Percentiles rank a stretch among this genome's conserved stretches.
These are phyloP conservation scores for Apostasia shenzhenica DNA, from an alignment of 106 monocot species.

Conservation along the genomic window DNA sequence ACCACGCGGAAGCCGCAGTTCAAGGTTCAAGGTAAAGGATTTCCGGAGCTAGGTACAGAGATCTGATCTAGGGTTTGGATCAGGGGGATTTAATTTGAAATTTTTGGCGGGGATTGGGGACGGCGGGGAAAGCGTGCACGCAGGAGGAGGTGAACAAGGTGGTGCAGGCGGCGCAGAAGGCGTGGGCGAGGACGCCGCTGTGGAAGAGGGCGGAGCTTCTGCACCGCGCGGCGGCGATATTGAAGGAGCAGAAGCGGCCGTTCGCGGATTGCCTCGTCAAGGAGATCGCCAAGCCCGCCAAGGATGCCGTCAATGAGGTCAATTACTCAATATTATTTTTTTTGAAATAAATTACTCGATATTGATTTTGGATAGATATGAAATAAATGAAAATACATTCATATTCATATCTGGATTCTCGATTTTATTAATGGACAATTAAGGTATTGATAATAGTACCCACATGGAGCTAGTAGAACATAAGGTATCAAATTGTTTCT, in stretches of 20 bases:
- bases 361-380: no score
- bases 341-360: no score
- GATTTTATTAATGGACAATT: no score
- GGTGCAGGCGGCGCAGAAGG: slow-evolving; percentile 85
- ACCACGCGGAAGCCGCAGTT: slow-evolving; percentile 71
- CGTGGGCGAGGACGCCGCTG: slow-evolving; percentile 89
- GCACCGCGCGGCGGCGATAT: slow-evolving; percentile 77
- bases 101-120: background rate
- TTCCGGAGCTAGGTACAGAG: background rate
- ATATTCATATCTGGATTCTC: no score
- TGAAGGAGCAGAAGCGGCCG: slow-evolving; percentile 82
- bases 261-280: slow-evolving; percentile 95
- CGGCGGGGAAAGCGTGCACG: slow-evolving; percentile 56
- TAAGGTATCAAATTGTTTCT: no score
- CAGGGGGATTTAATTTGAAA: background rate
- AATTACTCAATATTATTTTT: no score
- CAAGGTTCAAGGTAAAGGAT: slow-evolving; percentile 68
- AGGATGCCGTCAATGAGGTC: slow-evolving; percentile 93
- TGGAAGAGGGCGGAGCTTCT: slow-evolving; percentile 97
- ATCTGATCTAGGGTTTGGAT: background rate
- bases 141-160: slow-evolving; percentile 98
- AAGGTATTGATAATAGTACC: no score
- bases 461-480: no score
- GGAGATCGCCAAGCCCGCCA: slow-evolving; percentile 95
- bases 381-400: no score